Percentiles rank a stretch among this genome's conserved stretches.
phyloP scores from a whole-genome alignment of 306 rosid genomes.

The Citrullus amarus region DNA sequence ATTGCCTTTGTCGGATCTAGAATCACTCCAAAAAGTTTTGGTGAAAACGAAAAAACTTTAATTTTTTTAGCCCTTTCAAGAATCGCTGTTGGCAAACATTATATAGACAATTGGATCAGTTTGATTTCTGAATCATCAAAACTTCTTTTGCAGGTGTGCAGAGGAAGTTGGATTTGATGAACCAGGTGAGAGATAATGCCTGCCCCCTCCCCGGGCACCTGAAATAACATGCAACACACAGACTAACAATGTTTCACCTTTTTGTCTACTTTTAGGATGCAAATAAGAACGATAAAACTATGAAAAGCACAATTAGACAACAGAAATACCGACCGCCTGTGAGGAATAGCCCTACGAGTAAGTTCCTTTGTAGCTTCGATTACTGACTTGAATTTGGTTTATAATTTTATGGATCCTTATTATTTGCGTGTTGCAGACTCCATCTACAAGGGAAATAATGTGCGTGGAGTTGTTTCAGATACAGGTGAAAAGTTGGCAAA shows the following conservation, averaged over 20 bases:
- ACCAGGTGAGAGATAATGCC: conserved; percentile 34
- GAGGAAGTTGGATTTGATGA: conserved; percentile 72
- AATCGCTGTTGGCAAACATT: background rate
- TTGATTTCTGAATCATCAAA: background rate
- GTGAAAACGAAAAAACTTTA: no score
- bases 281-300: conserved; percentile 37
- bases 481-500: conserved; percentile 64
- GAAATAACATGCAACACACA: background rate
- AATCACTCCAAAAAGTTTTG: no score
- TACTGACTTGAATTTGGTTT: background rate
- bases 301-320: conserved; percentile 38
- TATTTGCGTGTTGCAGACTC: conserved; percentile 26
- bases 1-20: no score
- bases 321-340: conserved; percentile 61
- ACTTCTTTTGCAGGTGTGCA: conserved; percentile 57
- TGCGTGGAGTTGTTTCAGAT: conserved; percentile 57
- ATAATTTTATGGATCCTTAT: background rate
- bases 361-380: background rate
- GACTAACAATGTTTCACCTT: background rate
- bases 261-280: conserved; percentile 30
- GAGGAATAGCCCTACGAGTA: conserved; percentile 65
- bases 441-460: conserved; percentile 36
- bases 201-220: background rate
- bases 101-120: background rate
- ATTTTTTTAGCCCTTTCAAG: no score